These are phyloP conservation scores for Tetratostichococcus sp. DNA, from an alignment of 139 green algal species.

Conservation along the genomic window DNA sequence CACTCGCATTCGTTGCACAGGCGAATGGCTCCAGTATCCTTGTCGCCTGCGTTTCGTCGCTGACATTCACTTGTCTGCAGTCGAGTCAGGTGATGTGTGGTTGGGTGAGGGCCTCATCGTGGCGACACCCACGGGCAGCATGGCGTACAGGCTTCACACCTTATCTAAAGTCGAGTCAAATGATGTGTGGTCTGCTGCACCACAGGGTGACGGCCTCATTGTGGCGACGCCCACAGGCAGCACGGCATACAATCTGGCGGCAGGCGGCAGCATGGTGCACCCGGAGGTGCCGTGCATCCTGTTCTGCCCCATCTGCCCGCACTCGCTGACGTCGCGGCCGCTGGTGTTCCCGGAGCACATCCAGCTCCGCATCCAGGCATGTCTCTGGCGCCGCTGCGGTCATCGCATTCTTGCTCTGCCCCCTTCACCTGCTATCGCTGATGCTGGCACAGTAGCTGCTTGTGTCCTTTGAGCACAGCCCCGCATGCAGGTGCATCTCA, in stretches of 20 bases:
- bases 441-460: too few species aligned
- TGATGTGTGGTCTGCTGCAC: background rate
- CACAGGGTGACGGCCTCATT: slow-evolving; percentile 85
- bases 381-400: background rate
- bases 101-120: too few species aligned
- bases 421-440: background rate
- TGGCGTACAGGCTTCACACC: too few species aligned
- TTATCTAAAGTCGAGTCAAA: too few species aligned
- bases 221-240: slow-evolving; percentile 85
- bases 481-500: too few species aligned
- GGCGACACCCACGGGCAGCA: too few species aligned
- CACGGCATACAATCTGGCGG: slow-evolving; percentile 89
- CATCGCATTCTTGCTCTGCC: background rate
- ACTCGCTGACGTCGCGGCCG: slow-evolving; percentile 68
- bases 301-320: slow-evolving; percentile 72
- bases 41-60: too few species aligned
- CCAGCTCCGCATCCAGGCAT: slow-evolving; percentile 60
- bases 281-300: slow-evolving; percentile 55
- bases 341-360: slow-evolving; percentile 69
- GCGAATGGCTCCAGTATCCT: too few species aligned
- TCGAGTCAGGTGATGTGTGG: too few species aligned
- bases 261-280: slow-evolving; percentile 78
- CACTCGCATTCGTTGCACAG: too few species aligned
- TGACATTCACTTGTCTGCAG: too few species aligned
- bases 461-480: too few species aligned